These are phyloP conservation scores for Ulota crispa DNA, from an alignment of 225 moss, liverwort and hornwort genomes.

Conservation along the genomic window DNA sequence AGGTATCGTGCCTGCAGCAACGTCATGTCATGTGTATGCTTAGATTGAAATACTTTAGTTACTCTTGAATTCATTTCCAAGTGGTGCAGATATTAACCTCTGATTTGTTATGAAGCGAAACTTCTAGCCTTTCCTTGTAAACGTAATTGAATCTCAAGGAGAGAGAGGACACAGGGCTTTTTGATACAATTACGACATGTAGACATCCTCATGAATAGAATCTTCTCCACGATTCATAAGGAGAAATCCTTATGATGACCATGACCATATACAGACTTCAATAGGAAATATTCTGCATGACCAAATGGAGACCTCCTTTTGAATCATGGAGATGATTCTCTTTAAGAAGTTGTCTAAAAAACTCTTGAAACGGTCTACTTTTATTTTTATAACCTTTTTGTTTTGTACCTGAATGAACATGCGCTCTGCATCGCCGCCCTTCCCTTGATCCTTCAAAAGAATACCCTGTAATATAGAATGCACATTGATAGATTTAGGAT, in stretches of 20 bases:
- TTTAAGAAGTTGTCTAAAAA: background rate
- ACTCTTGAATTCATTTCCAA: background rate
- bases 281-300: background rate
- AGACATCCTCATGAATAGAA: background rate
- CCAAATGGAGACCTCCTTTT: background rate
- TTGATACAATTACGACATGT: background rate
- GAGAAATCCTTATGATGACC: background rate
- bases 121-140: background rate
- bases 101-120: background rate
- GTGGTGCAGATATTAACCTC: background rate
- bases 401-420: constrained; percentile 89
- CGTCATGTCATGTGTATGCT: constrained; percentile 6
- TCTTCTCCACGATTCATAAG: background rate
- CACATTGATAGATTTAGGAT: background rate
- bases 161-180: background rate
- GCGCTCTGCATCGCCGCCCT: constrained; percentile 76
- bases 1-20: constrained; percentile 76
- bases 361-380: background rate
- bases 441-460: constrained; percentile 85
- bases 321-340: background rate
- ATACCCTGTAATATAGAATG: constrained; percentile 57
- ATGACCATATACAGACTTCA: background rate
- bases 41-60: background rate
- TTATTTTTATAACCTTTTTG: background rate
- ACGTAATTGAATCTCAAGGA: background rate